Evolutionary conservation across 805 yeast genomes (phyloP).

Genomic region (Komagataella populi): DNA sequence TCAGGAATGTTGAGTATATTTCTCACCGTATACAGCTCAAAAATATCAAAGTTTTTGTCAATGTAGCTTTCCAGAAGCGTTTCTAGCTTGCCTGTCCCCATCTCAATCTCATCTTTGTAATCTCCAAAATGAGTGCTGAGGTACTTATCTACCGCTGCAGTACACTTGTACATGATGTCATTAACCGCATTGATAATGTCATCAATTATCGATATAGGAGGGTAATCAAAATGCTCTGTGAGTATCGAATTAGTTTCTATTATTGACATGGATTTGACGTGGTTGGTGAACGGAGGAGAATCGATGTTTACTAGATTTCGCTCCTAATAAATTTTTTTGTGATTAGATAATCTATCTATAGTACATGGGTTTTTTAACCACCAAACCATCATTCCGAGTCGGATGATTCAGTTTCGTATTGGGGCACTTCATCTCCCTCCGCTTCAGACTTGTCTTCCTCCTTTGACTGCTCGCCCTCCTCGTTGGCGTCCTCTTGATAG

Average conservation of each 20-base stretch:
- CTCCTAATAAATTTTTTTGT: neutral
- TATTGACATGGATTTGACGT: constrained; percentile 12
- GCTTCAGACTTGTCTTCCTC: neutral
- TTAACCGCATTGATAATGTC: constrained; percentile 84
- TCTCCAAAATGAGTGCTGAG: constrained; percentile 18
- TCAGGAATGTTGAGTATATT: constrained; percentile 63
- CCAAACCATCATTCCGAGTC: neutral
- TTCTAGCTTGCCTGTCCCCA: constrained; percentile 76
- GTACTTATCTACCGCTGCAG: constrained; percentile 63
- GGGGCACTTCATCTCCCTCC: neutral
- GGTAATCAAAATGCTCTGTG: constrained; percentile 78
- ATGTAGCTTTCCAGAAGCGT: constrained; percentile 61
- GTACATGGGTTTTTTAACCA: neutral
- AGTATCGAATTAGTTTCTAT: constrained; percentile 34
- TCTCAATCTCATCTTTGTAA: constrained; percentile 34
- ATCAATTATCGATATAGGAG: constrained; percentile 73
- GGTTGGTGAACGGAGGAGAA: neutral
- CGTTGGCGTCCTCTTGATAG: neutral
- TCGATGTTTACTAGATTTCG: neutral
- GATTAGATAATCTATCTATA: neutral
- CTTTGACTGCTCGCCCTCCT: neutral
- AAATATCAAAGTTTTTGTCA: constrained; percentile 73
- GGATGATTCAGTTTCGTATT: neutral
- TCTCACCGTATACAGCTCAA: constrained; percentile 69
- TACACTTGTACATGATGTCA: constrained; percentile 70